phyloP scores from a whole-genome alignment of 192 early-diverging fungal species.

The Coemansia sp. region DNA sequence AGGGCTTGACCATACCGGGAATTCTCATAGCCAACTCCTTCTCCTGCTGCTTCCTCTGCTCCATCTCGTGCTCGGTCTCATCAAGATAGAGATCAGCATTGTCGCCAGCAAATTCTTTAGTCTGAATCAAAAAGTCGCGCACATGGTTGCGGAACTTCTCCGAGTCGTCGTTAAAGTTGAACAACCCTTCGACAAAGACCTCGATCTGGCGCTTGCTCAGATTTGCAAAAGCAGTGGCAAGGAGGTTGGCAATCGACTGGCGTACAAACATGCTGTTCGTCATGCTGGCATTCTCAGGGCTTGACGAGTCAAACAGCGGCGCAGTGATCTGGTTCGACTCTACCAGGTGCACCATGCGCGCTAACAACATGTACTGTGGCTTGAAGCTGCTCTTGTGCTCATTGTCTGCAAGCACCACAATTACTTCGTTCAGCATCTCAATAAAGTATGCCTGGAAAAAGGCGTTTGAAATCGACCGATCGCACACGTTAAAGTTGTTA shows the following conservation, averaged over 20 bases:
- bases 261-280: conserved; percentile 79
- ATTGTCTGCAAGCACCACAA: conserved; percentile 94
- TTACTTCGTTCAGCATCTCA: conserved; percentile 89
- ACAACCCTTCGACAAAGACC: conserved; percentile 82
- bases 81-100: conserved; percentile 83
- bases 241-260: conserved; percentile 79
- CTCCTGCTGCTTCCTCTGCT: conserved; percentile 74
- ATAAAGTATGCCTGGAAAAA: conserved; percentile 95
- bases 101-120: conserved; percentile 91
- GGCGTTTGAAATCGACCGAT: conserved; percentile 69
- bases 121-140: conserved; percentile 93
- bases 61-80: conserved; percentile 84
- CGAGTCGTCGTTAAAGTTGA: conserved; percentile 77
- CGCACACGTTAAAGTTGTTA: conserved; percentile 77
- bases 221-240: conserved; percentile 89
- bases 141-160: conserved; percentile 89
- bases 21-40: conserved; percentile 79
- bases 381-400: conserved; percentile 98
- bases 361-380: conserved; percentile 85
- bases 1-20: conserved; percentile 96
- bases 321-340: conserved; percentile 78
- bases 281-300: conserved; percentile 70
- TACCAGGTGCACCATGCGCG: conserved; percentile 85
- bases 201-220: conserved; percentile 82
- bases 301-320: conserved; percentile 79